Percentiles rank a stretch among this genome's conserved stretches.
phyloP scores from a whole-genome alignment of 352 stramenopile genomes.

The Globisporangium recalcitrans region DNA sequence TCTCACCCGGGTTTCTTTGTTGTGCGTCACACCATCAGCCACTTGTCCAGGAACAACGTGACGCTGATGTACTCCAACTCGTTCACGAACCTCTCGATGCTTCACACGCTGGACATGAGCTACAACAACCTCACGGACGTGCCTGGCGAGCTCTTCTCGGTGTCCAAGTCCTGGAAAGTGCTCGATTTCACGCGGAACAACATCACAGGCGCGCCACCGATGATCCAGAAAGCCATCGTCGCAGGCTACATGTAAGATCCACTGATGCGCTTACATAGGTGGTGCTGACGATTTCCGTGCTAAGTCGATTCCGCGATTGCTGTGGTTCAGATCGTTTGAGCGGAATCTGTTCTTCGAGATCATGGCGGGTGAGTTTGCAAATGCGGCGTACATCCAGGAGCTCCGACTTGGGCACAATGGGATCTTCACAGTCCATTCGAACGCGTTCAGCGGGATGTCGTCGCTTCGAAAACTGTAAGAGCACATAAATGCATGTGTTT shows the following conservation, averaged over 20 bases:
- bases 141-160: conserved; percentile 31
- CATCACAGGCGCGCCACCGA: conserved; percentile 31
- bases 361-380: conserved; percentile 34
- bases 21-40: conserved; percentile 14
- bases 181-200: conserved; percentile 54
- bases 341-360: conserved; percentile 60
- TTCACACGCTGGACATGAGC: conserved; percentile 55
- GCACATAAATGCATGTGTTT: neutral
- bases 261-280: neutral
- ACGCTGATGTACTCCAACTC: conserved; percentile 32
- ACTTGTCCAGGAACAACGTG: conserved; percentile 41
- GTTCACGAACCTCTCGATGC: conserved; percentile 38
- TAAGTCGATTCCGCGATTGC: neutral
- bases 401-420: conserved; percentile 45
- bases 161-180: conserved; percentile 43
- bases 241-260: conserved; percentile 53
- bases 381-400: conserved; percentile 38
- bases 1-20: neutral
- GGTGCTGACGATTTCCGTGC: neutral
- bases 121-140: conserved; percentile 44
- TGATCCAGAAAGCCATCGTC: conserved; percentile 31
- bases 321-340: conserved; percentile 45
- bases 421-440: conserved; percentile 57
- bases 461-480: conserved; percentile 46
- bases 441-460: conserved; percentile 49